Percentiles rank a stretch among this genome's conserved stretches.
These are phyloP conservation scores for Penicillium sp. DNA, from an alignment of 2,329 filamentous ascomycete species.

Conservation along the genomic window DNA sequence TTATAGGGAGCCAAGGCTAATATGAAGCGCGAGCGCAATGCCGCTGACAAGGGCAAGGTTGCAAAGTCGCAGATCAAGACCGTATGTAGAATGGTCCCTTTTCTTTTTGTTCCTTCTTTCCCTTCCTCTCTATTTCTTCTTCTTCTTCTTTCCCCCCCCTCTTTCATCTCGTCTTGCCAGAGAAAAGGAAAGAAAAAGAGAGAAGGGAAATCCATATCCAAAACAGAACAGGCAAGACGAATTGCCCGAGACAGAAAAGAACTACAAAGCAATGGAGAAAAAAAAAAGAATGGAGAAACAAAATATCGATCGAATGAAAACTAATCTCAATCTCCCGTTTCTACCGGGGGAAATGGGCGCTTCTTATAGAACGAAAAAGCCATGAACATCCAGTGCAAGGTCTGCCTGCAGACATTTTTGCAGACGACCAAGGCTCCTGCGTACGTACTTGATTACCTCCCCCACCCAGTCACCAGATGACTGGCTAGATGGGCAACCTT, in stretches of 20 bases:
- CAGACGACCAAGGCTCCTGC: conserved; percentile 69
- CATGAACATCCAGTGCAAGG: conserved; percentile 68
- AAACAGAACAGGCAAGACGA: no score
- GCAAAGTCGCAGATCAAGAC: conserved; percentile 63
- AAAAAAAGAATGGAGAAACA: background rate
- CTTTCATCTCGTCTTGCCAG: no score
- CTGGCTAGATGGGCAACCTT: no score
- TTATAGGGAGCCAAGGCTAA: conserved; percentile 56
- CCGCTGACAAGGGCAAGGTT: conserved; percentile 55
- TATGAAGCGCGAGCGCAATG: conserved; percentile 64
- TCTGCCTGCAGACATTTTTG: conserved; percentile 73
- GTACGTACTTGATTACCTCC: conserved; percentile 8
- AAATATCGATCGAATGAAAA: background rate
- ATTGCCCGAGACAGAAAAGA: no score
- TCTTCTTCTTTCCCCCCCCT: background rate
- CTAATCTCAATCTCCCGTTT: background rate
- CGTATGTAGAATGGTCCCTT: conserved; percentile 41
- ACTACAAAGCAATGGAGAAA: no score
- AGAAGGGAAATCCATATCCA: no score
- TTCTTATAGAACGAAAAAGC: conserved; percentile 60
- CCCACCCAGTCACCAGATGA: no score
- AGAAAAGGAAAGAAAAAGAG: no score
- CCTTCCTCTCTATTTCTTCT: conserved; percentile 1
- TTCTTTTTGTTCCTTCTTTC: background rate
- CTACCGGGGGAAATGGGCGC: no score